Conservation (phyloP, 2,329 filamentous ascomycete genomes). For the Blumeria hordei region DNA sequence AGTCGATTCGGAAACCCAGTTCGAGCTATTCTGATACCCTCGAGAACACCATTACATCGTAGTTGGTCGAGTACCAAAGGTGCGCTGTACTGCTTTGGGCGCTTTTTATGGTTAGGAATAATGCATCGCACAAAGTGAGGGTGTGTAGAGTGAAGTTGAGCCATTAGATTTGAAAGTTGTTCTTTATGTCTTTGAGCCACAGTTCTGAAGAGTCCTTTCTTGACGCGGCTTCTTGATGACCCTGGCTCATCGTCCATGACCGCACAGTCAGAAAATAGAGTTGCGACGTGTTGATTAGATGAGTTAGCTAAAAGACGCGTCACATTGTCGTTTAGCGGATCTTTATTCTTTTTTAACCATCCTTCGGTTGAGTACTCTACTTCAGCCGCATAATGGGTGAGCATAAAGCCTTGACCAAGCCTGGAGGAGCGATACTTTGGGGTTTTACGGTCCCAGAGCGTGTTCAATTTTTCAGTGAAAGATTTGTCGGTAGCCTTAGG, state of each 20-base stretch:
- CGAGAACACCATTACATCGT: slow-evolving; percentile 97
- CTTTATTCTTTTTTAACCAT: slow-evolving; percentile 98
- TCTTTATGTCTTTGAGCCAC: slow-evolving; percentile 95
- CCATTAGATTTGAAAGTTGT: slow-evolving; percentile 90
- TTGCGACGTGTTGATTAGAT: slow-evolving; percentile 57
- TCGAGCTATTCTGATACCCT: slow-evolving; percentile 88
- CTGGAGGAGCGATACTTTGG: slow-evolving; percentile 77
- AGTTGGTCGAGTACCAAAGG: slow-evolving; percentile 89
- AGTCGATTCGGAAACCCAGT: slow-evolving; percentile 92
- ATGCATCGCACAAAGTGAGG: slow-evolving; percentile 98
- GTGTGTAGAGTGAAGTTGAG: slow-evolving; percentile 80
- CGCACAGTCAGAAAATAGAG: slow-evolving; percentile 69
- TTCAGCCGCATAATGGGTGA: slow-evolving; percentile 93
- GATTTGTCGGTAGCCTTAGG: slow-evolving; percentile 92
- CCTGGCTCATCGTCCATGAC: slow-evolving; percentile 53
- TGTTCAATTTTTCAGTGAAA: slow-evolving; percentile 95
- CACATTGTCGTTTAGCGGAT: slow-evolving; percentile 90
- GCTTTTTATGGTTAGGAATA: slow-evolving; percentile 92
- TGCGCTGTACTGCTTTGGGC: slow-evolving; percentile 75
- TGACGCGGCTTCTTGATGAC: slow-evolving; percentile 55
- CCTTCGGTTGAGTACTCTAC: slow-evolving; percentile 89
- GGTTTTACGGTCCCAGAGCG: slow-evolving; percentile 88
- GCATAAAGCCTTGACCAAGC: slow-evolving; percentile 73
- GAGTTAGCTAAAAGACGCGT: slow-evolving; percentile 71
- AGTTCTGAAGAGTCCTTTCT: slow-evolving; percentile 90